These are phyloP conservation scores for Tricholoma furcatifolium DNA, from an alignment of 768 basidiomycete genomes.

Conservation along the genomic window DNA sequence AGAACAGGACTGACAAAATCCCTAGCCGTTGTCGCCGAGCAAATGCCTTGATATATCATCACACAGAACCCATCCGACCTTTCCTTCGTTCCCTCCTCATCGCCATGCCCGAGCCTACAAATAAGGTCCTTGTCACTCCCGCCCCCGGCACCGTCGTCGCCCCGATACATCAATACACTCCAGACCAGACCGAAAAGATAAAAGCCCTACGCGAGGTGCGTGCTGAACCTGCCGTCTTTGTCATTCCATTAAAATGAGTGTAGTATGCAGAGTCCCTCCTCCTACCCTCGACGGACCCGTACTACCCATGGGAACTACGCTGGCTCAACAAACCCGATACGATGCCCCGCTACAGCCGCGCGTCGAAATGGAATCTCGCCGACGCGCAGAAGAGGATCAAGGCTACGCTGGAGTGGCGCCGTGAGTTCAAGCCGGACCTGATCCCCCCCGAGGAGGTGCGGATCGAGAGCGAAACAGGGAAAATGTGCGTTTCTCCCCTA, in stretches of 20 bases:
- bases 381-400: constrained; percentile 80
- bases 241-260: not conserved
- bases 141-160: constrained; percentile 48
- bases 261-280: constrained; percentile 69
- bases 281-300: constrained; percentile 67
- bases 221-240: not conserved
- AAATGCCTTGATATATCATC: constrained; percentile 5
- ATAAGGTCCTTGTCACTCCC: constrained; percentile 54
- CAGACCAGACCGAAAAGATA: constrained; percentile 60
- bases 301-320: constrained; percentile 72
- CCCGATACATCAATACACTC: constrained; percentile 60
- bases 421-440: constrained; percentile 82
- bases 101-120: constrained; percentile 23
- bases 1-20: no score
- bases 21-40: not conserved
- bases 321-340: constrained; percentile 74
- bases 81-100: constrained; percentile 9
- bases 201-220: constrained; percentile 61
- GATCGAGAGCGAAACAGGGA: constrained; percentile 81
- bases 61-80: not conserved
- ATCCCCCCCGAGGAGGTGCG: constrained; percentile 80
- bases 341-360: constrained; percentile 76
- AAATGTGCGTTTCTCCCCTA: constrained; percentile 59
- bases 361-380: constrained; percentile 78
- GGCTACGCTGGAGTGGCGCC: constrained; percentile 79